Conservation (phyloP, 306 rosid genomes). For the Sophora flavescens region DNA sequence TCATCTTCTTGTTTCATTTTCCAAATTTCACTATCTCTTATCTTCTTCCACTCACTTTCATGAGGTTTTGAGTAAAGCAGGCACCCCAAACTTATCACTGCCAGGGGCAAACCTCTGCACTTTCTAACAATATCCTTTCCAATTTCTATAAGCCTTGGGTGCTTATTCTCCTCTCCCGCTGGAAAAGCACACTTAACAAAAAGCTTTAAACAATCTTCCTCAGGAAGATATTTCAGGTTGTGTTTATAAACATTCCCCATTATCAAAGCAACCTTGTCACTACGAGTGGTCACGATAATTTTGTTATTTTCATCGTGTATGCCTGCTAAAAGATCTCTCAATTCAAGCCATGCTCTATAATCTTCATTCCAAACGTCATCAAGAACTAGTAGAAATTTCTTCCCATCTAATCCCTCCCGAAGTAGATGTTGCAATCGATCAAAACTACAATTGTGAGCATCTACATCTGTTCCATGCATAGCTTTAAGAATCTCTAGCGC, state of each 20-base stretch:
- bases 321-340: conserved; percentile 29
- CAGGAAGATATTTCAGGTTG: conserved; percentile 9
- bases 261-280: too few species aligned
- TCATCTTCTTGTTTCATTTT: conserved; percentile 31
- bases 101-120: conserved; percentile 44
- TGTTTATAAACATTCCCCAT: conserved; percentile 41
- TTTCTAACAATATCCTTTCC: conserved; percentile 45
- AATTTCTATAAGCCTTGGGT: conserved; percentile 40
- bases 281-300: too few species aligned
- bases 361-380: conserved; percentile 20
- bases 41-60: conserved; percentile 42
- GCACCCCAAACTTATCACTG: conserved; percentile 42
- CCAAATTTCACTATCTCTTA: conserved; percentile 45
- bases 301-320: not conserved
- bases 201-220: conserved; percentile 40
- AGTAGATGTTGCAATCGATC: not conserved
- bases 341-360: not conserved
- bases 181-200: conserved; percentile 42
- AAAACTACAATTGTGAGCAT: not conserved
- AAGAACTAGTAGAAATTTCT: not conserved
- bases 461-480: not conserved
- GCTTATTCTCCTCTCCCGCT: not conserved
- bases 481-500: conserved; percentile 33
- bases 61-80: conserved; percentile 4
- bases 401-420: not conserved